phyloP scores from a whole-genome alignment of 768 basidiomycete species.

The Boletus vermiculosoides region DNA sequence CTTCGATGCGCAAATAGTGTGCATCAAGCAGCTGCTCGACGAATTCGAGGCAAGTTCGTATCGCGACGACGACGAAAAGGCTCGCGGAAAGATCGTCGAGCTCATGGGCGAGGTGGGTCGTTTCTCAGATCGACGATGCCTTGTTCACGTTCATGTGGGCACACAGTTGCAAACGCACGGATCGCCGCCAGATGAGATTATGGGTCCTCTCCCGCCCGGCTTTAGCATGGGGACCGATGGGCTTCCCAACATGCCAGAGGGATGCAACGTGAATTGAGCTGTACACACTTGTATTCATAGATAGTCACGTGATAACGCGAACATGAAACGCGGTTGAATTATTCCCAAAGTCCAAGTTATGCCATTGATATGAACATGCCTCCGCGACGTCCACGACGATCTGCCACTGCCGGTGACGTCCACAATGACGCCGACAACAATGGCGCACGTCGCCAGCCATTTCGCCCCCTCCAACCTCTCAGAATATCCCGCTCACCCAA shows the following conservation, averaged over 20 bases:
- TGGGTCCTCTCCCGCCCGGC: conserved; percentile 82
- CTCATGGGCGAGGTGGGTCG: conserved; percentile 70
- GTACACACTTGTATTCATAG: neutral
- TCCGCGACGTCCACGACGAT: conserved; percentile 15
- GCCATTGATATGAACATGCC: conserved; percentile 20
- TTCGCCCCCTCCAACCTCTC: conserved; percentile 17
- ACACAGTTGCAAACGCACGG: conserved; percentile 64
- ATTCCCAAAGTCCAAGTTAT: conserved; percentile 2
- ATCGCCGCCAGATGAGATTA: conserved; percentile 75
- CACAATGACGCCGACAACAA: neutral
- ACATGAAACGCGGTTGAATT: conserved; percentile 1
- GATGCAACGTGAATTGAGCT: conserved; percentile 12
- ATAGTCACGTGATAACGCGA: conserved; percentile 13
- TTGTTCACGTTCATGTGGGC: neutral
- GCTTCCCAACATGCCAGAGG: conserved; percentile 43
- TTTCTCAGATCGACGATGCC: neutral
- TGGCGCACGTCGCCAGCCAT: conserved; percentile 17
- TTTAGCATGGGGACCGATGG: conserved; percentile 55
- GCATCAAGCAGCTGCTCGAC: conserved; percentile 56
- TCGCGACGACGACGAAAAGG: conserved; percentile 50
- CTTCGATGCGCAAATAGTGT: conserved; percentile 58
- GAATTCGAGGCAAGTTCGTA: conserved; percentile 65
- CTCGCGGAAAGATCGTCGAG: conserved; percentile 50
- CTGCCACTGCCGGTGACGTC: conserved; percentile 1
- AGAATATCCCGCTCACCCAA: conserved; percentile 31